Percentiles rank a stretch among this genome's conserved stretches.
Conservation (phyloP, 2,329 filamentous ascomycete species). For the Fusarium citri region DNA sequence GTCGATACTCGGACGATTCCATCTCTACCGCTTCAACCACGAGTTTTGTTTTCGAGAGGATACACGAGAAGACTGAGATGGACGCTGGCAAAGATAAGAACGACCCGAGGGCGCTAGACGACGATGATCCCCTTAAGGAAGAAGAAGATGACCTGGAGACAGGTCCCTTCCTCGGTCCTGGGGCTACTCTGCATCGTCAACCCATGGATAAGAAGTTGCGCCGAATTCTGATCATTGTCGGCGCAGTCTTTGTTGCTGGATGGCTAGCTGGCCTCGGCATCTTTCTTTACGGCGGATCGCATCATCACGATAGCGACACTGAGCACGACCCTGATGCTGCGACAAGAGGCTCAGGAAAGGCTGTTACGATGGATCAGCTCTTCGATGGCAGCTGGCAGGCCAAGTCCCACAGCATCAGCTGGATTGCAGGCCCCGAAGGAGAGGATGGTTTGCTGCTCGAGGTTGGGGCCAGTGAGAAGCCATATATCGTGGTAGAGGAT, state of each 20-base stretch:
- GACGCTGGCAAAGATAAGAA: conserved; percentile 40
- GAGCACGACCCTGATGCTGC: conserved; percentile 78
- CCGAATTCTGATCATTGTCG: conserved; percentile 70
- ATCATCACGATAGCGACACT: conserved; percentile 71
- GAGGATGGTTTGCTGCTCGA: conserved; percentile 90
- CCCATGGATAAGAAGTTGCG: conserved; percentile 75
- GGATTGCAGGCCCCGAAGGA: conserved; percentile 79
- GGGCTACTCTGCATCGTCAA: conserved; percentile 56
- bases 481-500: conserved; percentile 88
- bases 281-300: conserved; percentile 73
- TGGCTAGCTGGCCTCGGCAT: conserved; percentile 77
- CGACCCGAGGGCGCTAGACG: conserved; percentile 54
- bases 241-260: conserved; percentile 69
- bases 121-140: conserved; percentile 56
- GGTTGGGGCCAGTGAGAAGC: conserved; percentile 70
- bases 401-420: conserved; percentile 74
- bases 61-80: conserved; percentile 67
- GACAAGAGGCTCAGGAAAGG: conserved; percentile 73
- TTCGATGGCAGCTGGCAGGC: conserved; percentile 73
- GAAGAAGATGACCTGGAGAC: conserved; percentile 60
- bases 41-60: conserved; percentile 82
- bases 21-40: conserved; percentile 84
- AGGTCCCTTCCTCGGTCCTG: conserved; percentile 62
- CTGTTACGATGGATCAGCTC: conserved; percentile 79
- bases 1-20: conserved; percentile 64